These are phyloP conservation scores for Jamesozyma rosinii DNA, from an alignment of 805 yeast species.

Conservation along the genomic window DNA sequence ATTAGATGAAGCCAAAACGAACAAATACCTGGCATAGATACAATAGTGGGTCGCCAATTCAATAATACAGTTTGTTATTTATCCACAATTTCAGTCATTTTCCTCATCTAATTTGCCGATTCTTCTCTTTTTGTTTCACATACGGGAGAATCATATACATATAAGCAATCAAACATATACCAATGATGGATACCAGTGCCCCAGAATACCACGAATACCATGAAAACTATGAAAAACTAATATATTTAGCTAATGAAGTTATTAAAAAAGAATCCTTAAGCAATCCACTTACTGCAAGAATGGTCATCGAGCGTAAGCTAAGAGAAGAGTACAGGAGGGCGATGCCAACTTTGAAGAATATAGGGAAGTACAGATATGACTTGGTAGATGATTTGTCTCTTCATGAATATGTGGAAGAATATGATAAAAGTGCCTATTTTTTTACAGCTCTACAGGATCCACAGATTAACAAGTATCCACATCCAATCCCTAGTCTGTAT, in stretches of 20 bases:
- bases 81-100: too few relatives aligned
- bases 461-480: neutral
- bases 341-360: neutral
- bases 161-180: too few relatives aligned
- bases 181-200: neutral
- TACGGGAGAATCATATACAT: too few relatives aligned
- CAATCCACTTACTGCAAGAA: neutral
- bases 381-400: neutral
- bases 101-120: too few relatives aligned
- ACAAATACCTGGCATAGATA: too few relatives aligned
- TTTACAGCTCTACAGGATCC: neutral
- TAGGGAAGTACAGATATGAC: neutral
- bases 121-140: too few relatives aligned
- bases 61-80: too few relatives aligned
- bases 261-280: neutral
- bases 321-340: neutral
- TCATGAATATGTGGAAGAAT: neutral
- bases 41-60: too few relatives aligned
- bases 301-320: neutral
- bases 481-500: neutral
- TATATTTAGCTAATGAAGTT: neutral
- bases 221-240: neutral
- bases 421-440: neutral
- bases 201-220: neutral
- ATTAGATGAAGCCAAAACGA: too few relatives aligned